These are phyloP conservation scores for Juncus inflexus DNA, from an alignment of 176 grass and related monocot species.

Conservation along the genomic window DNA sequence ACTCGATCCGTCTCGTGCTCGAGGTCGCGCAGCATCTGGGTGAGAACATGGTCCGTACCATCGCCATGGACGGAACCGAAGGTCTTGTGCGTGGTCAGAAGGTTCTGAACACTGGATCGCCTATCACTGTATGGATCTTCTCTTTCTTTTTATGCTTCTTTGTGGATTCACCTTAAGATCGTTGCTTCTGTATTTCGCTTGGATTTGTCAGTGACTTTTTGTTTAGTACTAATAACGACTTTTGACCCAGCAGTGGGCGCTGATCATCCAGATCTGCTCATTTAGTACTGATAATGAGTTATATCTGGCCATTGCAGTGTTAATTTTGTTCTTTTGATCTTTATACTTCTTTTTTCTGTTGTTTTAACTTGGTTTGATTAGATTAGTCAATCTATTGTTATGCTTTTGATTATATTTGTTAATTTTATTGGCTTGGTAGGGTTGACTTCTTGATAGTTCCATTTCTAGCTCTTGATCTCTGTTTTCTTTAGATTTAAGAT, in stretches of 20 bases:
- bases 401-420: background rate
- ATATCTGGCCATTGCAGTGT: too few species aligned
- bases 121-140: slow-evolving; percentile 59
- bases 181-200: slow-evolving; percentile 14
- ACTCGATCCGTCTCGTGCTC: slow-evolving; percentile 81
- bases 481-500: too few species aligned
- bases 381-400: background rate
- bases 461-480: too few species aligned
- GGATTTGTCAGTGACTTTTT: slow-evolving; percentile 12
- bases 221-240: background rate
- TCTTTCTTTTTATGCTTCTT: background rate
- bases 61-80: slow-evolving; percentile 91
- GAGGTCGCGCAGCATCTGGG: slow-evolving; percentile 97
- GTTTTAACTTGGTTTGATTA: background rate
- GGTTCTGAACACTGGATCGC: slow-evolving; percentile 87
- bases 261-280: slow-evolving; percentile 3
- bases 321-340: too few species aligned
- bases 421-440: too few species aligned
- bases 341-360: too few species aligned
- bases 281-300: background rate
- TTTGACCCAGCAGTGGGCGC: slow-evolving; percentile 11
- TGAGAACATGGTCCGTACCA: slow-evolving; percentile 91
- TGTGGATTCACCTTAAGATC: background rate
- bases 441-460: too few species aligned
- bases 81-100: slow-evolving; percentile 77